phyloP scores from a whole-genome alignment of 371 early-diverging fungal genomes.

The Conidiobolus incongruus region DNA sequence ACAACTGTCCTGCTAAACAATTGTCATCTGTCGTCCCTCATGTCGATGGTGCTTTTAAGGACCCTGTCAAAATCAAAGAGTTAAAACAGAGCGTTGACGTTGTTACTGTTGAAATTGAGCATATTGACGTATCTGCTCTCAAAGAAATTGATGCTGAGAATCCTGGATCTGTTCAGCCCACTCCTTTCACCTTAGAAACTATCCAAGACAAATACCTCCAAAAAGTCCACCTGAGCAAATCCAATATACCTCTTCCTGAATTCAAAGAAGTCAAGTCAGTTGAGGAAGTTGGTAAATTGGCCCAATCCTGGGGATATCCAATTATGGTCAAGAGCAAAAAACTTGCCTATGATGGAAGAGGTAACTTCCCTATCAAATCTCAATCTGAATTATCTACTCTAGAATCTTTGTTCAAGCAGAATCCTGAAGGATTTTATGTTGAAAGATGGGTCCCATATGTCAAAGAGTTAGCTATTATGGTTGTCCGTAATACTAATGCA shows the following conservation, averaged over 20 bases:
- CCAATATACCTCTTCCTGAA: slow-evolving; percentile 45
- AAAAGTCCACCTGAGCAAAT: slow-evolving; percentile 39
- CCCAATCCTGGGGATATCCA: slow-evolving; percentile 55
- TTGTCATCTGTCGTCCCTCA: slow-evolving; percentile 41
- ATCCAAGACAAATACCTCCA: slow-evolving; percentile 94
- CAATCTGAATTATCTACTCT: slow-evolving; percentile 32
- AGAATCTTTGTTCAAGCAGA: slow-evolving; percentile 17
- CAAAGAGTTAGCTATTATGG: slow-evolving; percentile 91
- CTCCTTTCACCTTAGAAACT: slow-evolving; percentile 49
- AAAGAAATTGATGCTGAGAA: slow-evolving; percentile 24
- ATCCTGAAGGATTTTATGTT: slow-evolving; percentile 45
- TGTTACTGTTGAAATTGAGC: slow-evolving; percentile 91
- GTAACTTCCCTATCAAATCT: slow-evolving; percentile 60
- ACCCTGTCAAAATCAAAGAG: slow-evolving; percentile 41
- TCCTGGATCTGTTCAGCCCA: slow-evolving; percentile 36
- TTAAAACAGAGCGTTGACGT: slow-evolving; percentile 53
- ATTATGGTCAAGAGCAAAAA: slow-evolving; percentile 84
- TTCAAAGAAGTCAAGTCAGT: slow-evolving; percentile 27
- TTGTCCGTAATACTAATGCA: slow-evolving; percentile 59
- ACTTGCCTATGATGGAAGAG: slow-evolving; percentile 89
- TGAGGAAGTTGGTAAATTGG: slow-evolving; percentile 24
- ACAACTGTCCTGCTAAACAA: slow-evolving; percentile 67
- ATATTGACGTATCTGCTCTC: slow-evolving; percentile 64
- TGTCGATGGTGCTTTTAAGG: slow-evolving; percentile 59
- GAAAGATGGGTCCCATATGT: slow-evolving; percentile 84